A percentile compares a stretch with the other conserved stretches of the same genome.
Evolutionary conservation across 306 rosid species (phyloP).

Genomic region (Prunus mume): DNA sequence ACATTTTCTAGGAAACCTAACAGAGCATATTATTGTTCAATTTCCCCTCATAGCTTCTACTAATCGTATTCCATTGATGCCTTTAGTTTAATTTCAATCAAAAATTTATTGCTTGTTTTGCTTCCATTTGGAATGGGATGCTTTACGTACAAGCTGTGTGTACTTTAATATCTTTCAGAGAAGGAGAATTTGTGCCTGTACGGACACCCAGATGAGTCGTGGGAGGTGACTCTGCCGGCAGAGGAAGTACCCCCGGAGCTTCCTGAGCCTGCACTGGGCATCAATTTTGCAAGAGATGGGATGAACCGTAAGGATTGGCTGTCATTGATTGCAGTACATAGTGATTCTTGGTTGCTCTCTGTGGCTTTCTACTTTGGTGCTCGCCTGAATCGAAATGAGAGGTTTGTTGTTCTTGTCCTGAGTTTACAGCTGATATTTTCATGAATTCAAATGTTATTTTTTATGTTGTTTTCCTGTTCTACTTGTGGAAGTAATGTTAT

Average conservation of each 20-base stretch:
- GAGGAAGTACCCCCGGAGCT: conserved; percentile 64
- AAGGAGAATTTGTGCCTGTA: conserved; percentile 58
- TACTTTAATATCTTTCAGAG: conserved; percentile 19
- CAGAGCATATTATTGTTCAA: background rate
- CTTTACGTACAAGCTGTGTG: background rate
- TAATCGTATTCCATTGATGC: background rate
- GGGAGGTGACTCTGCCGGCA: conserved; percentile 56
- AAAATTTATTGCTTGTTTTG: background rate
- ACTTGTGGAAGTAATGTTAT: background rate
- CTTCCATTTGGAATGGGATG: background rate
- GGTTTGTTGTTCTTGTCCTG: conserved; percentile 23
- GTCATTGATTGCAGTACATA: conserved; percentile 58
- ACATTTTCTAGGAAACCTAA: background rate
- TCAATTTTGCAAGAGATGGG: conserved; percentile 66
- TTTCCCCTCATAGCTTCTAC: background rate
- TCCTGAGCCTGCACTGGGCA: conserved; percentile 60
- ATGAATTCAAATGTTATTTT: background rate
- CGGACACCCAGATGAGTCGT: conserved; percentile 52
- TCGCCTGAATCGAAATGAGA: conserved; percentile 58
- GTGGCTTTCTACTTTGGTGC: conserved; percentile 65
- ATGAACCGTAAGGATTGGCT: conserved; percentile 60
- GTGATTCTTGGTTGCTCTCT: conserved; percentile 61
- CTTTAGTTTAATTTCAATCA: background rate
- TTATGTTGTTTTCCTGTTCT: background rate
- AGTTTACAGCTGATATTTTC: background rate